These are phyloP conservation scores for Auriscalpium vulgare DNA, from an alignment of 768 basidiomycete species.

Conservation along the genomic window DNA sequence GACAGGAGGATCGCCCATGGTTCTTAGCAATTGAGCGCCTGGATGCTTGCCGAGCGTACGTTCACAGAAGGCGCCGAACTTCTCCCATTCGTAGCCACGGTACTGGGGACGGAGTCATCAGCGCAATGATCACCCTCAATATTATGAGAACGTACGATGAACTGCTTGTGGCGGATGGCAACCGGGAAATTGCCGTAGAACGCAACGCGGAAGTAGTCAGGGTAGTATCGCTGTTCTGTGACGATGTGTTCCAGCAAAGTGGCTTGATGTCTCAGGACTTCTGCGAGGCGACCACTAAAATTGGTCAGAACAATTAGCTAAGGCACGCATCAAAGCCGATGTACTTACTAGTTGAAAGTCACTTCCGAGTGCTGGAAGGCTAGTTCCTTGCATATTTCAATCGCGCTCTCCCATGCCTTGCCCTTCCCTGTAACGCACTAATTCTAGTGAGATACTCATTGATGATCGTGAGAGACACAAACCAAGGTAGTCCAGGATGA, in stretches of 20 bases:
- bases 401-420: constrained; percentile 94
- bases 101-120: constrained; percentile 40
- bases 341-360: constrained; percentile 84
- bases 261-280: constrained; percentile 84
- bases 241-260: constrained; percentile 81
- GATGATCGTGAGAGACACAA: constrained; percentile 14
- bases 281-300: constrained; percentile 66
- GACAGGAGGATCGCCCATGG: constrained; percentile 65
- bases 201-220: constrained; percentile 89
- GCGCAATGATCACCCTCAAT: background rate
- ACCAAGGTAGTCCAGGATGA: constrained; percentile 94
- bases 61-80: constrained; percentile 83
- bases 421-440: constrained; percentile 60
- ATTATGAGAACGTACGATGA: constrained; percentile 51
- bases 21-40: constrained; percentile 71
- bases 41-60: constrained; percentile 88
- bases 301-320: constrained; percentile 3
- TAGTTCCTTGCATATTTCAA: constrained; percentile 89
- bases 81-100: constrained; percentile 94
- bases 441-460: no score
- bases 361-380: constrained; percentile 81
- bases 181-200: constrained; percentile 90
- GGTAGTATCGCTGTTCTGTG: constrained; percentile 73
- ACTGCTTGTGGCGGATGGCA: constrained; percentile 82
- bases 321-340: background rate